Evolutionary conservation across 225 moss, liverwort and hornwort genomes (phyloP), one percentile per base, ranked within the genome.

Genomic region (Asterella californica): DNA sequence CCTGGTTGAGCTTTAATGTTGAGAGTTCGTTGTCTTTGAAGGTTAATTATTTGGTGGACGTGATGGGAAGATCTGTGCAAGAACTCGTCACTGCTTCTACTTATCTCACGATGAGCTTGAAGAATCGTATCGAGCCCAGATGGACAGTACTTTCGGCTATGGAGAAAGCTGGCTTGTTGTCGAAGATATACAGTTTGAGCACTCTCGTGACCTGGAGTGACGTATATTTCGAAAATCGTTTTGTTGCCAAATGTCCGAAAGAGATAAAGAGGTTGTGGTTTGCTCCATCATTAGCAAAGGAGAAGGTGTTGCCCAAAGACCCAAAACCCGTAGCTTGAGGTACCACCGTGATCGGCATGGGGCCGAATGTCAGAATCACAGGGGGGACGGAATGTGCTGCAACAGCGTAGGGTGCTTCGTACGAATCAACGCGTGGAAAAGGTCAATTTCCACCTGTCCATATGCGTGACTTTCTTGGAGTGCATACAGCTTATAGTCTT

Each of bases 1-100:
- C 87, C 17, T 87, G 83, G 66, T n/a, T 87, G 79, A 83, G 81
- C 68, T 83, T 87, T 75, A 87, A 82, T 69, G 82, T 82, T 2
- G 54, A 87, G 57, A 82, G 62, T 4, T 76, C 82, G 2, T 74
- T 87, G 82, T 70, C 83, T 34, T 78, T 83, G 48, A 87, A 87
- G 79, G 73, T 87, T 36, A 72, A 80, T 55, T 87, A 84, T 68
- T 18, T 87, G 5, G 38, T 84, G 21, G 84, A 87, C 22, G 87
- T 83, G 81, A 87, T 87, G 84, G 87, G 87, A 66, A 79, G 82
- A 15, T 60, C 83, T 25, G 76, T 82, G 25, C 70, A 84, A 37
- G 70, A 87, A 79, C 81, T 87, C 54, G 82, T 84, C 34, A 68
- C 57, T 32, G 72, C 83, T 47, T 14, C 77, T 5, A 84, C 79